Conservation (phyloP, 352 stramenopile species). For the Peronospora tabacina region DNA sequence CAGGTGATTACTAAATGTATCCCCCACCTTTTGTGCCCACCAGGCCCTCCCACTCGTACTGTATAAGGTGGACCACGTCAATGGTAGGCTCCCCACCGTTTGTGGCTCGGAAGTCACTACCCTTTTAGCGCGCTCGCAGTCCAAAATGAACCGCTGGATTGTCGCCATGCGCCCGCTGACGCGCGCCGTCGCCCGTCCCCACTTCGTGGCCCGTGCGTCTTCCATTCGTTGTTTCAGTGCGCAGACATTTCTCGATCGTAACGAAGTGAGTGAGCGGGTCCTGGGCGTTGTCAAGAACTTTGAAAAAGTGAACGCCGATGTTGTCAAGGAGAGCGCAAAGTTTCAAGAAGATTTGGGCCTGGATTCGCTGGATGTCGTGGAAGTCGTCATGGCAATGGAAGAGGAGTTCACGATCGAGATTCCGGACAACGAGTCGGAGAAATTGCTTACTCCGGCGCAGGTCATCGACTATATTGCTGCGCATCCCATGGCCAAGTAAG, state of each 20-base stretch:
- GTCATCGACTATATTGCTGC: slow-evolving; percentile 98
- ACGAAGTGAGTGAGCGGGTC: slow-evolving; percentile 96
- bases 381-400: slow-evolving; percentile 99
- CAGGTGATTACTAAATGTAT: too few species aligned
- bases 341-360: slow-evolving; percentile 98
- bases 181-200: slow-evolving; percentile 44
- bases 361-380: slow-evolving; percentile 96
- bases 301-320: slow-evolving; percentile 96
- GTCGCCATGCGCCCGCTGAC: slow-evolving; percentile 59
- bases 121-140: slow-evolving; percentile 2
- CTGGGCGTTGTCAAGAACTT: slow-evolving; percentile 99
- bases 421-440: slow-evolving; percentile 98
- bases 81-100: slow-evolving; percentile 6
- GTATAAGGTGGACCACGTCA: not conserved
- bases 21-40: too few species aligned
- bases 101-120: slow-evolving; percentile 27
- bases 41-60: not conserved
- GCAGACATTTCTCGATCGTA: slow-evolving; percentile 83
- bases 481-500: slow-evolving; percentile 99
- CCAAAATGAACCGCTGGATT: slow-evolving; percentile 73
- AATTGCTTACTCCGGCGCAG: slow-evolving; percentile 94
- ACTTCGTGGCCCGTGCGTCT: slow-evolving; percentile 25
- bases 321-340: slow-evolving; percentile 87
- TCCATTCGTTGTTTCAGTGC: slow-evolving; percentile 67
- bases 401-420: slow-evolving; percentile 99